Conservation (phyloP, 2,329 filamentous ascomycete genomes). For the Ophiocordyceps camponoti-saundersi region DNA sequence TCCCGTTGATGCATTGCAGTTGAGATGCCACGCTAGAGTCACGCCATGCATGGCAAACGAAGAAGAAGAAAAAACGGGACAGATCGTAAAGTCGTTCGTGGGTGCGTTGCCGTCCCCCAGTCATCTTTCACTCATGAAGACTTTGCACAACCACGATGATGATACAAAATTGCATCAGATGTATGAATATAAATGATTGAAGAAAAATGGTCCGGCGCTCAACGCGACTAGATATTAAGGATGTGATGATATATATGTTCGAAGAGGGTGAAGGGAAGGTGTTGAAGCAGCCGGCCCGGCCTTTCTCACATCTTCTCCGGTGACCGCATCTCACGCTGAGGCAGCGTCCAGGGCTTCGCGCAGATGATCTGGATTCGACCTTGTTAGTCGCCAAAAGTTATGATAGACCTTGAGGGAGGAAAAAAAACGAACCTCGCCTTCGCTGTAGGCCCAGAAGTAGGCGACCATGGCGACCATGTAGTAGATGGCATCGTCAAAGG, state of each 20-base stretch:
- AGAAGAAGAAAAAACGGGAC: too few relatives aligned
- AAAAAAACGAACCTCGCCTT: slow-evolving; percentile 65
- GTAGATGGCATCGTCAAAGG: slow-evolving; percentile 81
- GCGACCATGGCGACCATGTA: slow-evolving; percentile 72
- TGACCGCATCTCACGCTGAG: slow-evolving; percentile 25
- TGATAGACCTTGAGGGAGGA: neutral
- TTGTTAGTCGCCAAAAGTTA: neutral
- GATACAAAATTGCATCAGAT: neutral
- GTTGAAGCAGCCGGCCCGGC: neutral
- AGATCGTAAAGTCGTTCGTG: too few relatives aligned
- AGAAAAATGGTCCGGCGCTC: slow-evolving; percentile 1
- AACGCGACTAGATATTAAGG: neutral
- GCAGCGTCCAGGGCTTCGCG: slow-evolving; percentile 52
- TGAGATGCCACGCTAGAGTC: too few relatives aligned
- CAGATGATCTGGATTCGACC: slow-evolving; percentile 39
- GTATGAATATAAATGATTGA: neutral
- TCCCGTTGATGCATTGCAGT: too few relatives aligned
- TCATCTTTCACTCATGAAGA: too few relatives aligned
- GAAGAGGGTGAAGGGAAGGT: neutral
- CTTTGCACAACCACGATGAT: too few relatives aligned
- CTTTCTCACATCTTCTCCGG: neutral
- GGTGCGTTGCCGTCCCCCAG: too few relatives aligned
- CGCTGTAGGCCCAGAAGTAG: slow-evolving; percentile 95
- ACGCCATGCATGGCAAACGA: too few relatives aligned
- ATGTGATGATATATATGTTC: neutral